Evolutionary conservation across 164 flowering plant genomes (phyloP), one percentile per base, ranked within the genome.

Genomic region (Houttuynia cordata): DNA sequence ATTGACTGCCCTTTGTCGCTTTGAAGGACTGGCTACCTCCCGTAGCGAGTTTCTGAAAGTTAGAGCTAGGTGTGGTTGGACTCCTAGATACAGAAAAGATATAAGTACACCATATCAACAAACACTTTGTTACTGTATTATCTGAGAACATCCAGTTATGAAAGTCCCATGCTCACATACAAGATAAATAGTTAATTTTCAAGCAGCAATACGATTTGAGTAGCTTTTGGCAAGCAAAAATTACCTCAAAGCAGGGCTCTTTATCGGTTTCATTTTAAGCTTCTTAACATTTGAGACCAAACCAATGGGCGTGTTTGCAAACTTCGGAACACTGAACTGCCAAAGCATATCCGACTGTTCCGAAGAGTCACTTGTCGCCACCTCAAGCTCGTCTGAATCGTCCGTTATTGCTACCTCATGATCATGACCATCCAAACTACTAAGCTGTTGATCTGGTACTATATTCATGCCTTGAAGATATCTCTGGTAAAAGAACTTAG

Each of bases 321-420:
- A 65, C 60, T 80, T 88, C 62, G 87, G 66, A 47, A 83, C 81
- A 70, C 88, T 88, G 65, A 82, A 89, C 69, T 86, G 93, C 93
- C 96, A 87, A 39, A 83, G 80, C 69, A 84, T 67, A 68, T 88
- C 98, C 53, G 65, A 17, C 19, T 45, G 80, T 67, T 92, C 98
- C 0, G 98, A 88, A n/a, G 96, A 87, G 67, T 88, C 93, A 62
- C 95, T 92, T 5, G 95, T 85, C 41, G 80, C 91, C 63, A 80
- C 85, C 69, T 84, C 96, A 61, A 80, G 71, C 66, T 88, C 96
- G 64, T 91, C 98, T 56, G 78, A 72, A 37, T 82, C 90, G 68
- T 84, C 88, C 5, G 75, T 71, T 57, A 68, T 68, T 41, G 76
- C 74, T 58, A 60, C 52, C 34, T 77, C 80, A 60, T 56, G 57